A percentile compares a stretch with the other conserved stretches of the same genome.
Evolutionary conservation across 2,329 filamentous ascomycete species (phyloP).

Genomic region (Endothia cerciana): DNA sequence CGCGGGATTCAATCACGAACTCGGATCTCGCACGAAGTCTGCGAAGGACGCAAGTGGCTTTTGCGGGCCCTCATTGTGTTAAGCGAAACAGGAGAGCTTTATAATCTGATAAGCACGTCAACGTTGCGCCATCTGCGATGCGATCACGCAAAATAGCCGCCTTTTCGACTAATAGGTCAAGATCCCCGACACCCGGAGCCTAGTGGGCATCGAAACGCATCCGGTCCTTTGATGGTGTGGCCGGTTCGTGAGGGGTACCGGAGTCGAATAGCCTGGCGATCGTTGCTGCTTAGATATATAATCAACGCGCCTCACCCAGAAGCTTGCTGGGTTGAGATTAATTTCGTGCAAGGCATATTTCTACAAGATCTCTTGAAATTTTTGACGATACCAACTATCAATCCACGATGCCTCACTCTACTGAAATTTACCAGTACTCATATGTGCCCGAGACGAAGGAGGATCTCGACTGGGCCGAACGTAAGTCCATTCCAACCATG

Average conservation of each 20-base stretch:
- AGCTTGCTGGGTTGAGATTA: neutral
- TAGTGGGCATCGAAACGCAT: neutral
- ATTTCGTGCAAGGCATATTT: neutral
- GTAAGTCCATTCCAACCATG: neutral
- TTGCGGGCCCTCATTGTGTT: constrained; percentile 2
- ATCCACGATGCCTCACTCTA: constrained; percentile 16
- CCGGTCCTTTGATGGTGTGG: constrained; percentile 10
- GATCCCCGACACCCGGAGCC: constrained; percentile 12
- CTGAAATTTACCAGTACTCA: constrained; percentile 11
- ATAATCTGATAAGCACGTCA: constrained; percentile 20
- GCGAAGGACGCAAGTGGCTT: neutral
- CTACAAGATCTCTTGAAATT: neutral
- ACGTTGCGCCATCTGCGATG: constrained; percentile 15
- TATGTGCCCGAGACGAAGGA: constrained; percentile 21
- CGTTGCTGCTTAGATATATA: constrained; percentile 15
- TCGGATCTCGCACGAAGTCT: neutral
- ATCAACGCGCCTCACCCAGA: neutral
- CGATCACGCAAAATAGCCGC: constrained; percentile 16
- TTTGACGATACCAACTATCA: neutral
- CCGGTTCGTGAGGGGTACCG: constrained; percentile 13
- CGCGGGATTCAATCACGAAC: neutral
- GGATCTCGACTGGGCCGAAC: constrained; percentile 17
- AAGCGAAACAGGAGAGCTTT: neutral
- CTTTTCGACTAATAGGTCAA: constrained; percentile 19
- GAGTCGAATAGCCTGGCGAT: constrained; percentile 2